Evolutionary conservation across 1,284 basidiomycete genomes (phyloP), one percentile per base, ranked within the genome.

Genomic region (Naganishia sp.): DNA sequence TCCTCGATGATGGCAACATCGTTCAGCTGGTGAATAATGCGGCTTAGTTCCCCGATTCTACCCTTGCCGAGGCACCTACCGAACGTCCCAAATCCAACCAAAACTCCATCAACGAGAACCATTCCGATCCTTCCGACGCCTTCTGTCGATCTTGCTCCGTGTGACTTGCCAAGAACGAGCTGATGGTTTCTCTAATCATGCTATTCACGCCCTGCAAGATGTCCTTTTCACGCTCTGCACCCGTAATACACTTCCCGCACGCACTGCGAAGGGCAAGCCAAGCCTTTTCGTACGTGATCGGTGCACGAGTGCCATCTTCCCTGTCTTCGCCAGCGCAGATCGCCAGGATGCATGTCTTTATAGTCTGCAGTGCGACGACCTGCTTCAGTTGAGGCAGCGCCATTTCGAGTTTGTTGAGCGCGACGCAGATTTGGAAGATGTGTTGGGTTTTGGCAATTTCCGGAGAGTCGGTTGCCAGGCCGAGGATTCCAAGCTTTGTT

Each of bases 41-140:
- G 18, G 3, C n/a, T 15, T 25, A 32, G 31, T 50, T 15, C n/a
- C 13, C 31, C 18, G 13, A 28, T 52, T 28, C 28, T 28, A 52
- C 15, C 32, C 50, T 32, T 35, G 9, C 28, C 7, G 13, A 3
- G 13, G 15, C 9, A 18, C 17, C 4, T 58, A 80, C 78, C 56
- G 71, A 72, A 52, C 76, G 70, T 0, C 74, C 76, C 1, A 79
- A 45, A 15, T 71, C 72, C 9, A 76, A 70, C 79, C 78, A 79
- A 25, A 77, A 58, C 45, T 80, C 76, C 50, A 73, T 57, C 17
- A 77, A 62, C 2, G 67, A 72, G 2, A 70, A 57, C 72, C 75
- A 75, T 51, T 71, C 72, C 32, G 69, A 68, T 0, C 75, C 75
- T 3, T 45, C 53, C 31, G 51, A 42, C 23, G 47, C 58, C 58